Evolutionary conservation across 371 early-diverging fungal species (phyloP), one percentile per base, ranked within the genome.

Genomic region (Rhizopus stolonifer): DNA sequence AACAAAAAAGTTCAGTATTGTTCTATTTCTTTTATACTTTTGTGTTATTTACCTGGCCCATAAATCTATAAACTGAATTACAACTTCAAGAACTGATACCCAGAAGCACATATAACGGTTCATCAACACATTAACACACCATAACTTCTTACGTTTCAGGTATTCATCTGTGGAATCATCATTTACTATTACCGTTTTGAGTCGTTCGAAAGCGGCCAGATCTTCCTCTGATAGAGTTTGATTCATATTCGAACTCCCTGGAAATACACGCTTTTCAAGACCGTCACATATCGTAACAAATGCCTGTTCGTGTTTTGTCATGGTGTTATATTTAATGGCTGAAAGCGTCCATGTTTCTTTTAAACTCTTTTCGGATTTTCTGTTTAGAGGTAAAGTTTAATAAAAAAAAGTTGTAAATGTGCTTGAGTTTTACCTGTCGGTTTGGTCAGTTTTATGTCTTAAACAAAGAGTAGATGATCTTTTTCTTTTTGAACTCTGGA

Each of bases 21-120:
- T 29, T 43, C 49, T 40, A 2, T 49, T 22, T 17, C 17, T 33
- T 5, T n/a, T 17, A 14, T 23, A 22, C 6, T 11, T 17, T 38
- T 14, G 19, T 21, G 15, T 22, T 14, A 45, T 50, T 46, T 57
- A 70, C 70, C 45, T 47, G n/a, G 61, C 53, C 70, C 70, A 70
- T 4, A 70, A 31, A 60, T 70, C 70, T 9, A 58, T 26, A 54
- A 64, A 70, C 32, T 70, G 70, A 19, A 60, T 33, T 46, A 70
- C 58, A 7, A 54, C 32, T 34, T 53, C 64, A 1, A 70, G 22
- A 0, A 66, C 40, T 15, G 70, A 70, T 49, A 54, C 38, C 61
- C 63, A 66, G 1, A 49, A 49, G n/a, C 60, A 44, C 13, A 34
- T 18, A 44, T n/a, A n/a, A n/a, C 46, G 47, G 14, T 49, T 49